Evolutionary conservation across 192 early-diverging fungal species (phyloP).

Genomic region (Coemansia sp.): DNA sequence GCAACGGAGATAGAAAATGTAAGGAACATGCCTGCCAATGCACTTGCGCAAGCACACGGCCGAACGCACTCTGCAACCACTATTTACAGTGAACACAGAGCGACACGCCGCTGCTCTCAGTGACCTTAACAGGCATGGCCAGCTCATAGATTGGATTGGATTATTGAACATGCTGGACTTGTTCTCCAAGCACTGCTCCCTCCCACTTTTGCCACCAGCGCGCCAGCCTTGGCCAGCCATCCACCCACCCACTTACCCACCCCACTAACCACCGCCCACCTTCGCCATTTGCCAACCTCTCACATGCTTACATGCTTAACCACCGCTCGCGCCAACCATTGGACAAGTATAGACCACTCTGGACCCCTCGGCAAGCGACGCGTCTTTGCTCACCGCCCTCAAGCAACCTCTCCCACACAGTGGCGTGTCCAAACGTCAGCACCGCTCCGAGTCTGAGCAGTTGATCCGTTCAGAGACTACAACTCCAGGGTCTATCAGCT

Average conservation of each 20-base stretch:
- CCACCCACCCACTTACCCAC: neutral
- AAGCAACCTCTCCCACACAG: neutral
- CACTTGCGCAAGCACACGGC: conserved; percentile 18
- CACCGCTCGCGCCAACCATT: neutral
- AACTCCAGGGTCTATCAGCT: conserved; percentile 9
- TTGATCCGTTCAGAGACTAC: neutral
- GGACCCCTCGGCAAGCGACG: neutral
- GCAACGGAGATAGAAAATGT: conserved; percentile 26
- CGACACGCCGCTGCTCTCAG: conserved; percentile 22
- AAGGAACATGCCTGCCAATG: conserved; percentile 27
- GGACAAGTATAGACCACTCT: conserved; percentile 4
- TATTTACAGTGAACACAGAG: conserved; percentile 14
- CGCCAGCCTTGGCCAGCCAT: neutral
- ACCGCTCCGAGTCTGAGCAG: neutral
- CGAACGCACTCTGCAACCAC: conserved; percentile 45
- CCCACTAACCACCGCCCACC: neutral
- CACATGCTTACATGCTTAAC: neutral
- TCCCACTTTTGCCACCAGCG: conserved; percentile 8
- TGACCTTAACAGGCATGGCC: neutral
- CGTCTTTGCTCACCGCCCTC: conserved; percentile 5
- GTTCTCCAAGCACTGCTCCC: neutral
- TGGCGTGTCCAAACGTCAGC: conserved; percentile 11
- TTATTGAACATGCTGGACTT: neutral
- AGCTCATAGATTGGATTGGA: neutral
- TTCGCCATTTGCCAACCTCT: neutral